Base-by-base conservation (phyloP, 495 filamentous ascomycete genomes). In the Hypomontagnella submonticulosa region DNA sequence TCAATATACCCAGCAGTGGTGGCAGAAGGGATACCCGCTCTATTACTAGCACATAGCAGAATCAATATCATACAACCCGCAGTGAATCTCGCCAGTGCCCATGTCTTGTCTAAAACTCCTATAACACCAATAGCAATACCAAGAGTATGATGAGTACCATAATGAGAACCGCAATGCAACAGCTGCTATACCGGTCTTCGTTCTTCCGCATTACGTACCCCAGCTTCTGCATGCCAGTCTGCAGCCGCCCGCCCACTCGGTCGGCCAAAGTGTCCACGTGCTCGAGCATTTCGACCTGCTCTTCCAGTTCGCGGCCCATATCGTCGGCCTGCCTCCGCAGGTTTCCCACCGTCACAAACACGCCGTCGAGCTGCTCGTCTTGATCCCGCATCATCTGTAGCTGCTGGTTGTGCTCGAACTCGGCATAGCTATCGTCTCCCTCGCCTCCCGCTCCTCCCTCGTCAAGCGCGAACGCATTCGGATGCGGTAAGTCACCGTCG, bases 221-320 rank as follows among this genome's bases (percentile, higher is more conserved):
- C 62, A 98, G 83, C 76, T 88, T 92, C 76, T 92, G 89, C 80
- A 97, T 87, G 4, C 96, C 95, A 67, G 83, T 90, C 76, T 89
- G 85, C 70, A 99, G 74, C 74, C 95, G 89, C 10, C 91, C 91
- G 8, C 92, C 92, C 0, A 98, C 92, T 30, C 93, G 83, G 73
- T 97, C 93, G 8, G 90, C 90, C 60, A 97, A 72, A 4, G 80
- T 84, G 79, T 97, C 93, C 49, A 93, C 88, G 53, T 89, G 87
- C 54, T 92, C 88, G 47, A 99, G 80, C 82, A 85, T 85, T 71
- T 91, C 89, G 16, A 80, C 83, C 83, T 99, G 95, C 75, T 97
- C 94, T 75, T 97, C 96, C 46, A 99, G 79, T 77, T 99, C 95
- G 53, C 94, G 80, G 6, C 93, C 93, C 94, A 99, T 98, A 63